phyloP scores from a whole-genome alignment of 2,329 filamentous ascomycete genomes.

The Colletotrichum noveboracense region DNA sequence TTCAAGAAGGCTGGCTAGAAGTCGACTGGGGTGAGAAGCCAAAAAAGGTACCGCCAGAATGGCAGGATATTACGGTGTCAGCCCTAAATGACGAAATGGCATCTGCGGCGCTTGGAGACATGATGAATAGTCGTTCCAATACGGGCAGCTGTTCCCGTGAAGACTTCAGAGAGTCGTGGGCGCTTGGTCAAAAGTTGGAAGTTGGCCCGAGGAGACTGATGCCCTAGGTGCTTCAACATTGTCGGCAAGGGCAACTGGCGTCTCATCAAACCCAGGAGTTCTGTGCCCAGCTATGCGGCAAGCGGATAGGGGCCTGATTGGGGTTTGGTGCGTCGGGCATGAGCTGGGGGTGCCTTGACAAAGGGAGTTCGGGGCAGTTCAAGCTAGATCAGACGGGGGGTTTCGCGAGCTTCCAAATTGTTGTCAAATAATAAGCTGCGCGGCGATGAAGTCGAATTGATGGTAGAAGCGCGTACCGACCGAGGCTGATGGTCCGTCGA shows the following conservation, averaged over 20 bases:
- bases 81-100: background rate
- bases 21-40: background rate
- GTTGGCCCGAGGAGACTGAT: background rate
- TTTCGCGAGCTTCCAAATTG: background rate
- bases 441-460: background rate
- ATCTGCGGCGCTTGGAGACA: background rate
- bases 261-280: background rate
- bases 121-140: background rate
- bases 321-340: background rate
- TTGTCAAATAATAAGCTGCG: background rate
- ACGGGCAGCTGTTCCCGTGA: background rate
- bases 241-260: background rate
- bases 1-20: background rate
- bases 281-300: background rate
- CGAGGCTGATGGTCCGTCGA: background rate
- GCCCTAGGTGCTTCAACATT: background rate
- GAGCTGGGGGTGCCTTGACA: background rate
- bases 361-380: background rate
- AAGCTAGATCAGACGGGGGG: background rate
- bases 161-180: background rate
- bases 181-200: background rate
- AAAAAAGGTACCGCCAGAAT: background rate
- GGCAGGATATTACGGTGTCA: background rate
- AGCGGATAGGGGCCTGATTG: background rate
- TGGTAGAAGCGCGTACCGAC: background rate